phyloP scores from a whole-genome alignment of 1,139 yeast genomes.

The Kodamaea alishanica region DNA sequence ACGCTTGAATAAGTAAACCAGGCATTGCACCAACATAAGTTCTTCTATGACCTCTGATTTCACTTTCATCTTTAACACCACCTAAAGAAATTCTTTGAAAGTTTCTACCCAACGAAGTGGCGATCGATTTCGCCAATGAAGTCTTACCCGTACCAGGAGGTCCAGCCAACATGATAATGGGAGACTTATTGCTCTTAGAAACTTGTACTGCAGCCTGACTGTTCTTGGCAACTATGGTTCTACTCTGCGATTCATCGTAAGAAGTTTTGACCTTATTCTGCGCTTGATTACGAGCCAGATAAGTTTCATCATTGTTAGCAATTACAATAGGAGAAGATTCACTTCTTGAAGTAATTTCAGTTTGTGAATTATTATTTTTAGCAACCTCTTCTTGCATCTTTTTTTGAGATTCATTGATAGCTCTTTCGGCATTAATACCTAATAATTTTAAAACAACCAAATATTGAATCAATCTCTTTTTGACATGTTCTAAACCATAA shows the following conservation, averaged over 20 bases:
- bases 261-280: constrained; percentile 24
- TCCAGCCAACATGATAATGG: constrained; percentile 80
- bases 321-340: constrained; percentile 26
- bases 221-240: constrained; percentile 6
- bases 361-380: too few relatives aligned
- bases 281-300: constrained; percentile 26
- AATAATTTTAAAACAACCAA: constrained; percentile 72
- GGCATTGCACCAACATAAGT: constrained; percentile 96
- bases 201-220: constrained; percentile 23
- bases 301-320: constrained; percentile 38
- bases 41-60: constrained; percentile 86
- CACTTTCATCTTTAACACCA: constrained; percentile 87
- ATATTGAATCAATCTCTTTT: constrained; percentile 76
- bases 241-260: constrained; percentile 11
- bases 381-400: constrained; percentile 8
- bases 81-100: constrained; percentile 86
- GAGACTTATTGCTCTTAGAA: constrained; percentile 50
- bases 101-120: constrained; percentile 71
- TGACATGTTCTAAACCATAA: constrained; percentile 78
- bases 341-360: constrained; percentile 7
- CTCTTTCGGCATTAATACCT: constrained; percentile 37
- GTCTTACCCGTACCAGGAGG: constrained; percentile 98
- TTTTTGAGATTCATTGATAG: constrained; percentile 15
- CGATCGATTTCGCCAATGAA: constrained; percentile 82
- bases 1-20: constrained; percentile 75